phyloP scores from a whole-genome alignment of 1,284 basidiomycete species.

The Cryptococcus hybrid region DNA sequence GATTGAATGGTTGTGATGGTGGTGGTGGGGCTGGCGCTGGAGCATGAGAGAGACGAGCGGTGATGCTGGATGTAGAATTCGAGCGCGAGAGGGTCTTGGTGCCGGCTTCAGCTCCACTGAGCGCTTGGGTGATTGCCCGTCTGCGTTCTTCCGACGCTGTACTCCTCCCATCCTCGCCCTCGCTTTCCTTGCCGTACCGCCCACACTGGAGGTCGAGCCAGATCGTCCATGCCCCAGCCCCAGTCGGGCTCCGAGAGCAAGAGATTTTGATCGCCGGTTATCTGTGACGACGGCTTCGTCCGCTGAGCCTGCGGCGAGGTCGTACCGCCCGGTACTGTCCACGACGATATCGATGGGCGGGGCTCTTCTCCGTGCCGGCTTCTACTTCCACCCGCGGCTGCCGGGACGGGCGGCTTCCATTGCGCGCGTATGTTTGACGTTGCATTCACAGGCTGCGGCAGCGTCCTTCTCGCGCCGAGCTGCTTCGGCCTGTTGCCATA shows the following conservation, averaged over 20 bases:
- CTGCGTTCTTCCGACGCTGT: conserved; percentile 1
- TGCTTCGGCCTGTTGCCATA: no score
- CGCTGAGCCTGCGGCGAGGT: conserved; percentile 1
- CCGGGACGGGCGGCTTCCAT: no score
- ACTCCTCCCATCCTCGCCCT: no score
- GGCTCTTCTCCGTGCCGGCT: conserved; percentile 10
- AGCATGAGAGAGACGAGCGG: conserved; percentile 1
- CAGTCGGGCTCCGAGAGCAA: conserved; percentile 13
- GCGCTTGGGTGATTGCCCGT: conserved; percentile 15
- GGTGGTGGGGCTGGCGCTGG: not conserved
- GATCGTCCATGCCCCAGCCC: conserved; percentile 3
- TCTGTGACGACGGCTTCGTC: conserved; percentile 21
- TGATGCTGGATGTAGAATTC: conserved; percentile 8
- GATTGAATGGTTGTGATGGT: not conserved
- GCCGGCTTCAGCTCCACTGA: not conserved
- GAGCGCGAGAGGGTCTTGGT: conserved; percentile 8
- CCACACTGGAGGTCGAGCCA: not conserved
- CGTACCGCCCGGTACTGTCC: conserved; percentile 31
- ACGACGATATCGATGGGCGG: conserved; percentile 26
- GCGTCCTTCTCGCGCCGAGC: no score
- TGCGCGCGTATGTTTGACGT: no score
- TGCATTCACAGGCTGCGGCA: no score
- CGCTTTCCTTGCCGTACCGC: not conserved
- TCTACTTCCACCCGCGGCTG: no score
- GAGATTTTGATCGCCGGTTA: conserved; percentile 18